Conservation (phyloP, 495 filamentous ascomycete genomes). For the Aspergillus nanangensis region DNA sequence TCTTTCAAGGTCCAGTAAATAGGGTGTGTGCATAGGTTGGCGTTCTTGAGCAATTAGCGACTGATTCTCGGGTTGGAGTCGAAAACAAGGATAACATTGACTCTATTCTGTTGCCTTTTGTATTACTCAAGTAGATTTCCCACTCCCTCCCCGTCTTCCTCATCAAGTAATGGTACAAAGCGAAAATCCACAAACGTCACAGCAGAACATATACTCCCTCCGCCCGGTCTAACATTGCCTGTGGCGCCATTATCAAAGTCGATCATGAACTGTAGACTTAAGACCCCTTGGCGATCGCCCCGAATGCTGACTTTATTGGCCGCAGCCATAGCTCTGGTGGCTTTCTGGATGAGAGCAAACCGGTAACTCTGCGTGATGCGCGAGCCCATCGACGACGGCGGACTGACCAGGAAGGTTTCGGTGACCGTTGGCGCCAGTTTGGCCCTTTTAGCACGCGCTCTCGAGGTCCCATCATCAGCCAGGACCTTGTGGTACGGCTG, state of each 20-base stretch:
- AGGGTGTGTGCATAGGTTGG: too few relatives aligned
- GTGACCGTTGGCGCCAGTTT: conserved; percentile 41
- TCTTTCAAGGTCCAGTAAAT: too few relatives aligned
- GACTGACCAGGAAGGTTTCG: conserved; percentile 45
- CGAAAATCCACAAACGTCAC: conserved; percentile 75
- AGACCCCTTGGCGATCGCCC: conserved; percentile 78
- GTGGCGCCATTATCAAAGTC: too few relatives aligned
- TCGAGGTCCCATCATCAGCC: conserved; percentile 35
- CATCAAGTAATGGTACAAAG: conserved; percentile 65
- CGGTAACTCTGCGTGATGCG: conserved; percentile 56
- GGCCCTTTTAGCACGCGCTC: conserved; percentile 41
- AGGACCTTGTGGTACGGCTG: conserved; percentile 25
- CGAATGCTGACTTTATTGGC: conserved; percentile 90
- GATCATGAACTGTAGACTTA: conserved; percentile 97
- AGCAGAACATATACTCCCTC: conserved; percentile 16
- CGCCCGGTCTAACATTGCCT: too few relatives aligned
- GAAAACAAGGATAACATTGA: background rate
- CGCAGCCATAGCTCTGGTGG: conserved; percentile 80
- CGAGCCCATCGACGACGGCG: conserved; percentile 37
- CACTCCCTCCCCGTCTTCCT: conserved; percentile 51
- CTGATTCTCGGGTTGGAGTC: too few relatives aligned
- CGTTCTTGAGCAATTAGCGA: too few relatives aligned
- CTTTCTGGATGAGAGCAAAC: conserved; percentile 78
- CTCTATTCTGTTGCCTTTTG: background rate
- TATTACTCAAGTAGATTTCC: background rate